A percentile compares a stretch with the other conserved stretches of the same genome.
Evolutionary conservation across 1,284 basidiomycete species (phyloP).

Genomic region (Ganoderma leucocontextum): DNA sequence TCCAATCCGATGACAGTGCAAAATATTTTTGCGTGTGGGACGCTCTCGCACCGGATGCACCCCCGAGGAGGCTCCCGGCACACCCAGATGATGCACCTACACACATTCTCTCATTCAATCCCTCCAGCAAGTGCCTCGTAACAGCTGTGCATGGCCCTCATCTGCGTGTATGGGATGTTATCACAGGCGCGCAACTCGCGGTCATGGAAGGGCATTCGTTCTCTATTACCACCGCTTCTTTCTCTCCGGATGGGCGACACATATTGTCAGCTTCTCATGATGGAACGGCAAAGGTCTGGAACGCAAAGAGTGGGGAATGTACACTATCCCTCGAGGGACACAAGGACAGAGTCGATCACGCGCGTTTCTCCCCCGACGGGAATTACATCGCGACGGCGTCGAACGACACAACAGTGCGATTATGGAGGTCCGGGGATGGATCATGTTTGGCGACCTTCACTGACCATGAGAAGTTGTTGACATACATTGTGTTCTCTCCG

Average conservation of each 20-base stretch:
- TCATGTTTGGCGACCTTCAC: background rate
- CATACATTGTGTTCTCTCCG: background rate
- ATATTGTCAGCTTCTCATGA: background rate
- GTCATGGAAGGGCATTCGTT: background rate
- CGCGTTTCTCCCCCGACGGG: constrained; percentile 1
- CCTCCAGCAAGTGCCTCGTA: background rate
- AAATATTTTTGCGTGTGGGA: background rate
- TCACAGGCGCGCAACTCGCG: background rate
- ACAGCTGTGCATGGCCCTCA: background rate
- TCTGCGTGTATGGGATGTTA: background rate
- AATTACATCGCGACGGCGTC: constrained; percentile 3
- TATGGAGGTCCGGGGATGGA: background rate
- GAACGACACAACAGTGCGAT: background rate
- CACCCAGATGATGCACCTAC: background rate
- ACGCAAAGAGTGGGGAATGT: background rate
- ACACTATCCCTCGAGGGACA: background rate
- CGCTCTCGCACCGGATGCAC: background rate
- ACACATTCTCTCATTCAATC: background rate
- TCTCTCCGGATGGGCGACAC: background rate
- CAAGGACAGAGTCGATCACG: background rate
- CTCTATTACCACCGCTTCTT: background rate
- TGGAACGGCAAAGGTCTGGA: background rate
- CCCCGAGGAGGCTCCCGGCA: background rate
- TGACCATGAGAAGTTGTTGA: background rate
- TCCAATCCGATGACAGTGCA: background rate